phyloP scores from a whole-genome alignment of 495 filamentous ascomycete species.

The Neurospora sp. region DNA sequence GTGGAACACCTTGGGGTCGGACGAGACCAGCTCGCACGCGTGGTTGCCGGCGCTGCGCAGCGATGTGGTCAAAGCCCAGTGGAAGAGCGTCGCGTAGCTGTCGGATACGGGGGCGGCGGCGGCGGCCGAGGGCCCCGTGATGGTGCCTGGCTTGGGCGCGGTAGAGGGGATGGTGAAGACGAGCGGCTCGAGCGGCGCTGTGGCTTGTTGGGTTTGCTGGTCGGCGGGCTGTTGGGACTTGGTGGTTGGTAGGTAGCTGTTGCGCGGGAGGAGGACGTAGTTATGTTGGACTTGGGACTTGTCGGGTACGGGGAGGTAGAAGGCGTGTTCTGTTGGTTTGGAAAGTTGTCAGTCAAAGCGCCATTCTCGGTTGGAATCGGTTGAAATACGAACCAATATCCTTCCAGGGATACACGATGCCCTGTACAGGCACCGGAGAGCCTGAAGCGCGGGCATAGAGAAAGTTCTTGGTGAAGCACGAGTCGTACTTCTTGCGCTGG shows the following conservation, averaged over 20 bases:
- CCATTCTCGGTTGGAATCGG: constrained; percentile 12
- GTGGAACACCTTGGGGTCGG: constrained; percentile 65
- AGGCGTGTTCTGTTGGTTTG: constrained; percentile 50
- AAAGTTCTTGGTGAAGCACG: constrained; percentile 58
- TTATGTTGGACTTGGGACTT: constrained; percentile 82
- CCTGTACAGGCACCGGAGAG: constrained; percentile 57
- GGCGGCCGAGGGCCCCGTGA: constrained; percentile 32
- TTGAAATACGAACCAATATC: constrained; percentile 56
- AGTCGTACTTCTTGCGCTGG: constrained; percentile 81
- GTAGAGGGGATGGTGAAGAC: constrained; percentile 74
- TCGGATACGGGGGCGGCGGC: constrained; percentile 45
- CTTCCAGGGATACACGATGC: constrained; percentile 52
- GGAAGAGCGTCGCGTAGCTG: constrained; percentile 49
- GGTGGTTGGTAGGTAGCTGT: constrained; percentile 35
- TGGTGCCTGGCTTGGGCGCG: constrained; percentile 53
- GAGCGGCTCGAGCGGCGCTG: constrained; percentile 51
- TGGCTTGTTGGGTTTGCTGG: constrained; percentile 22
- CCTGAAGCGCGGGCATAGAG: constrained; percentile 58
- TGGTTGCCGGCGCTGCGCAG: constrained; percentile 45
- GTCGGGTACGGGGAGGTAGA: constrained; percentile 83
- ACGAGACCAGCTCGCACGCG: constrained; percentile 48
- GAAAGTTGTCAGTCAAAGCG: not conserved
- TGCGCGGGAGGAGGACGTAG: constrained; percentile 76
- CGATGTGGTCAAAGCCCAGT: constrained; percentile 53
- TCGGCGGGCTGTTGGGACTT: constrained; percentile 11